Percentiles rank a stretch among this genome's conserved stretches.
Conservation (phyloP, 345 rosid species). For the Gossypium thurberi region DNA sequence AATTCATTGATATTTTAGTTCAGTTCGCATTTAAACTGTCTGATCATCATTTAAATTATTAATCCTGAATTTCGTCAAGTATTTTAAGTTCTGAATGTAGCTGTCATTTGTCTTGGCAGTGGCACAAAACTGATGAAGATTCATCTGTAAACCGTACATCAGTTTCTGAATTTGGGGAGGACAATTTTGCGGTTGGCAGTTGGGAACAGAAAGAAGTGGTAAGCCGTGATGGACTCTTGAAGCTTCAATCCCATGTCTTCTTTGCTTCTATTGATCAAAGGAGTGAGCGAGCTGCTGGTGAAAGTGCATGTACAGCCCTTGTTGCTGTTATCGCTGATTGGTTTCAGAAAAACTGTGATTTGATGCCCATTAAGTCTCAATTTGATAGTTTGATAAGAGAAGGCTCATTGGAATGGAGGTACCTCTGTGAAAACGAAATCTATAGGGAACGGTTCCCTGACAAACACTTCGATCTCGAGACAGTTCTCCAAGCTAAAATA, state of each 20-base stretch:
- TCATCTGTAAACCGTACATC: conserved; percentile 54
- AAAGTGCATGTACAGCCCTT: conserved; percentile 92
- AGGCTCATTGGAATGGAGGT: conserved; percentile 95
- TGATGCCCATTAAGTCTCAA: conserved; percentile 91
- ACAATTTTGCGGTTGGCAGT: conserved; percentile 76
- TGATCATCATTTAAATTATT: not conserved
- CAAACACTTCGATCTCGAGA: conserved; percentile 92
- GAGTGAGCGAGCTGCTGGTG: conserved; percentile 88
- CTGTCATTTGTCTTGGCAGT: conserved; percentile 36
- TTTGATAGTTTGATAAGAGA: conserved; percentile 85
- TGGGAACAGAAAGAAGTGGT: conserved; percentile 77
- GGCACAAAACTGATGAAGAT: conserved; percentile 64
- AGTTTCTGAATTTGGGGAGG: conserved; percentile 84
- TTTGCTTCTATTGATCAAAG: conserved; percentile 96
- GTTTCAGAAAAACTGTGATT: conserved; percentile 67
- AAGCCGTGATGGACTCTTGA: conserved; percentile 91
- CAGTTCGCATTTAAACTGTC: not conserved
- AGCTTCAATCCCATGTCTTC: conserved; percentile 65
- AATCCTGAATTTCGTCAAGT: not conserved
- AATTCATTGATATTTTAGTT: not conserved
- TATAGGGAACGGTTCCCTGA: conserved; percentile 76
- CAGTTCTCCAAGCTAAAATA: conserved; percentile 80
- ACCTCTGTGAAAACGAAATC: conserved; percentile 66
- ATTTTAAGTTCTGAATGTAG: not conserved
- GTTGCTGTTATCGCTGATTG: conserved; percentile 93